These are phyloP conservation scores for Botryosphaeria dothidea DNA, from an alignment of 2,329 filamentous ascomycete species.

Conservation along the genomic window DNA sequence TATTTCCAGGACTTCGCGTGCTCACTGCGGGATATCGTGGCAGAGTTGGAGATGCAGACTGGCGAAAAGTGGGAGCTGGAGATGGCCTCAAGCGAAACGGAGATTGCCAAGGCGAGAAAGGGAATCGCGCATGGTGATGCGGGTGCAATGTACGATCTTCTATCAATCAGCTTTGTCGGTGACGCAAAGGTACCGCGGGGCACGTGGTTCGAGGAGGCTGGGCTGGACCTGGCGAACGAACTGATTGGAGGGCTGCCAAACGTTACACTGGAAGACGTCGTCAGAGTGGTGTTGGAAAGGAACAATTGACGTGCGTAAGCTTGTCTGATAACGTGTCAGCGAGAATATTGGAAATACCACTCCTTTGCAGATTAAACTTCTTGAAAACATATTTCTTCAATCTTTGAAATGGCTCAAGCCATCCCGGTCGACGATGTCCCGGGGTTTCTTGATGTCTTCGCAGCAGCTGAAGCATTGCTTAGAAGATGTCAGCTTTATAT, in stretches of 20 bases:
- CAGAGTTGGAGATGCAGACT: conserved; percentile 22
- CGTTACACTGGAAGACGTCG: conserved; percentile 26
- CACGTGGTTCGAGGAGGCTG: conserved; percentile 24
- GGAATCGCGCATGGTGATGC: conserved; percentile 24
- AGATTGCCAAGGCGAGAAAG: conserved; percentile 20
- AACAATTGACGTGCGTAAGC: too few relatives aligned
- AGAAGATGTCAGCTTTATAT: too few relatives aligned
- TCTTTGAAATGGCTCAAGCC: too few relatives aligned
- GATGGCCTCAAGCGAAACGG: conserved; percentile 18
- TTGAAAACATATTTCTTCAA: too few relatives aligned
- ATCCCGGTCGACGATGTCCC: too few relatives aligned
- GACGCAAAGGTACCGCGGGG: conserved; percentile 26
- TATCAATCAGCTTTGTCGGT: conserved; percentile 25
- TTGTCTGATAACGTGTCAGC: too few relatives aligned
- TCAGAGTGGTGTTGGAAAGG: conserved; percentile 22
- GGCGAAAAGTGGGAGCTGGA: conserved; percentile 24
- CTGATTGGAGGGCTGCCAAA: conserved; percentile 25
- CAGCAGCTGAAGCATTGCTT: too few relatives aligned
- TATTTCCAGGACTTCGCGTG: conserved; percentile 28
- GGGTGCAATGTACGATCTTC: conserved; percentile 23
- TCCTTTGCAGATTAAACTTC: too few relatives aligned
- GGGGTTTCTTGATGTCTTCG: too few relatives aligned
- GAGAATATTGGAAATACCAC: too few relatives aligned
- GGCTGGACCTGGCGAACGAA: conserved; percentile 27
- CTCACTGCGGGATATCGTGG: conserved; percentile 22